Percentiles rank a stretch among this genome's conserved stretches.
Evolutionary conservation across 208 protist species (phyloP).

Genomic region (Crithidia expoeki): DNA sequence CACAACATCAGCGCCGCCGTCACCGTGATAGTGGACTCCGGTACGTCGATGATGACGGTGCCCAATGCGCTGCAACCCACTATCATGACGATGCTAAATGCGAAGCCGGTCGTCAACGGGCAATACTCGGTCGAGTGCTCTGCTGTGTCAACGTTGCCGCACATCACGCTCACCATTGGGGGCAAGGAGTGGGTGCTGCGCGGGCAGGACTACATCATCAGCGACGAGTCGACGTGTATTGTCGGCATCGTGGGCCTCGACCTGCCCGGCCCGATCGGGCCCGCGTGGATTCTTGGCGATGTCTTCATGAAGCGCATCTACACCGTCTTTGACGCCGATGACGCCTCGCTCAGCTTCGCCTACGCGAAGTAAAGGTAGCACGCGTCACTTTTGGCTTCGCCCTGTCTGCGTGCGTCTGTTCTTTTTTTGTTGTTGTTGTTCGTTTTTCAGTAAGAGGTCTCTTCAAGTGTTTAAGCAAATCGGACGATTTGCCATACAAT

Average conservation of each 20-base stretch:
- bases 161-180: slow-evolving; percentile 65
- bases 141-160: slow-evolving; percentile 59
- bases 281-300: slow-evolving; percentile 59
- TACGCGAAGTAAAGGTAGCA: slow-evolving; percentile 41
- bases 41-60: slow-evolving; percentile 94
- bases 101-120: slow-evolving; percentile 42
- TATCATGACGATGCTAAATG: slow-evolving; percentile 58
- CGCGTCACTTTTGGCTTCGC: not conserved
- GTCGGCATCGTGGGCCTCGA: slow-evolving; percentile 59
- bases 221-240: slow-evolving; percentile 60
- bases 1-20: slow-evolving; percentile 44
- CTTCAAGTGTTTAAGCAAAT: no score
- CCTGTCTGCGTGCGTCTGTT: not conserved
- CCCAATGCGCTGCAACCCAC: slow-evolving; percentile 56
- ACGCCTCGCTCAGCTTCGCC: slow-evolving; percentile 55
- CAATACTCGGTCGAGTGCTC: slow-evolving; percentile 59
- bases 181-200: slow-evolving; percentile 71
- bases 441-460: no score
- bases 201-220: slow-evolving; percentile 87
- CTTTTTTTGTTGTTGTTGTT: no score
- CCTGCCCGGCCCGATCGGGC: slow-evolving; percentile 39
- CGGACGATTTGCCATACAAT: no score
- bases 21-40: slow-evolving; percentile 91
- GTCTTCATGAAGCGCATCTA: slow-evolving; percentile 66
- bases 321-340: slow-evolving; percentile 63